Evolutionary conservation across 2,329 filamentous ascomycete species (phyloP).

Genomic region (Apiospora aurea): DNA sequence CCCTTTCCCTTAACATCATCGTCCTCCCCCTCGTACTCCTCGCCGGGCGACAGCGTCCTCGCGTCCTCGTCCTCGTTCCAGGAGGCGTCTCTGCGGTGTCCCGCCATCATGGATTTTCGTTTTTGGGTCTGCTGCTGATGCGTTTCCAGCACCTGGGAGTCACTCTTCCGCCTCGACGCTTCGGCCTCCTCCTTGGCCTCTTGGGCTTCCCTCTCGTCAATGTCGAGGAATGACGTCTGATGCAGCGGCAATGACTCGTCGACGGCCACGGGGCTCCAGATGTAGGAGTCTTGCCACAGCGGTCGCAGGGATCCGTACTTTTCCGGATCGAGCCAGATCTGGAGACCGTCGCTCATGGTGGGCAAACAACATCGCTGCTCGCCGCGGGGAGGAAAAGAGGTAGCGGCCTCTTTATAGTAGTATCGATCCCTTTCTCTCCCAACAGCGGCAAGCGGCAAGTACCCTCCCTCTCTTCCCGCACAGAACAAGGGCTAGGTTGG

Average conservation of each 20-base stretch:
- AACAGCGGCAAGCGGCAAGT: too few relatives aligned
- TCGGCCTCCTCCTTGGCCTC: not conserved
- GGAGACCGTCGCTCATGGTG: slow-evolving; percentile 1
- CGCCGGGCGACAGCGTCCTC: slow-evolving; percentile 1
- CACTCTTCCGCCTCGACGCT: not conserved
- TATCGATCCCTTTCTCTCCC: too few relatives aligned
- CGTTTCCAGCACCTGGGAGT: not conserved
- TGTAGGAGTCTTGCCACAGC: slow-evolving; percentile 30
- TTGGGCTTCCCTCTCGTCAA: slow-evolving; percentile 21
- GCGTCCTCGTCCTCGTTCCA: slow-evolving; percentile 6
- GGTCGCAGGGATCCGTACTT: slow-evolving; percentile 24
- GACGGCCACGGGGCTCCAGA: slow-evolving; percentile 30
- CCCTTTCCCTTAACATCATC: too few relatives aligned
- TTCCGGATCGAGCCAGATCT: slow-evolving; percentile 26
- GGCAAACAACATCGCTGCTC: not conserved
- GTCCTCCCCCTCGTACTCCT: not conserved
- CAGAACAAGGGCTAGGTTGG: too few relatives aligned
- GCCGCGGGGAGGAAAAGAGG: not conserved
- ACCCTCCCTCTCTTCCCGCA: too few relatives aligned
- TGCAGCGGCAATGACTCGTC: slow-evolving; percentile 27
- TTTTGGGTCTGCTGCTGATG: not conserved
- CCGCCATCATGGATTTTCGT: not conserved
- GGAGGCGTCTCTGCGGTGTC: not conserved
- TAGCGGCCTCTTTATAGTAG: not conserved
- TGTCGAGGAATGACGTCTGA: slow-evolving; percentile 29